A percentile compares a stretch with the other conserved stretches of the same genome.
phyloP scores from a whole-genome alignment of 2,329 filamentous ascomycete species.

The Ophiostoma pallidulum region DNA sequence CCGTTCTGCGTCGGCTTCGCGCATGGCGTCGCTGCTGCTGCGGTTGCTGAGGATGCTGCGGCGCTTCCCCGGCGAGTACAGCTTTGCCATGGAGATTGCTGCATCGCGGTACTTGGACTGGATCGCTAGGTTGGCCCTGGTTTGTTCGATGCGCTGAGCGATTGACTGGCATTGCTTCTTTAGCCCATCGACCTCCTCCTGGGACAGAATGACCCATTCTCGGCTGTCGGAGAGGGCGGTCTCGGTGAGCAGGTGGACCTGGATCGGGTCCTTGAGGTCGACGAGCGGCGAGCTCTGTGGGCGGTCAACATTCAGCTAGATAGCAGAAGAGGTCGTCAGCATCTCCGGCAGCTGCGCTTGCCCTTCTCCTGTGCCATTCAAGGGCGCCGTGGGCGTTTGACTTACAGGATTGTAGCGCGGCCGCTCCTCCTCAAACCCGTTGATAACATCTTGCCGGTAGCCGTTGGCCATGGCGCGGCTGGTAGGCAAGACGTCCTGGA shows the following conservation, averaged over 20 bases:
- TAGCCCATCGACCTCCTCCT: conserved; percentile 81
- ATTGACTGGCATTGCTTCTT: conserved; percentile 78
- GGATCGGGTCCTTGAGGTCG: conserved; percentile 62
- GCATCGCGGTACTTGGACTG: conserved; percentile 94
- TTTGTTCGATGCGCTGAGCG: conserved; percentile 67
- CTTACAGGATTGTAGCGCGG: conserved; percentile 48
- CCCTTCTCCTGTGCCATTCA: too few relatives aligned
- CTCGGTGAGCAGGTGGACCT: conserved; percentile 86
- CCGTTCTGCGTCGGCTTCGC: conserved; percentile 65
- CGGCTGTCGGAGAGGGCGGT: conserved; percentile 86
- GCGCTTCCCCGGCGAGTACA: conserved; percentile 56
- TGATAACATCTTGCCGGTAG: conserved; percentile 47
- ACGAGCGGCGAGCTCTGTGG: conserved; percentile 48
- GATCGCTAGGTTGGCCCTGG: conserved; percentile 72
- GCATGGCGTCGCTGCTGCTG: conserved; percentile 38
- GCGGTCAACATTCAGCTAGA: conserved; percentile 40
- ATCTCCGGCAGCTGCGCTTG: too few relatives aligned
- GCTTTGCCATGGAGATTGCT: conserved; percentile 70
- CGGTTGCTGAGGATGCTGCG: conserved; percentile 42
- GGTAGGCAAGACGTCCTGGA: conserved; percentile 29
- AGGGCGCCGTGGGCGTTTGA: too few relatives aligned
- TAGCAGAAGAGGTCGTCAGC: background rate
- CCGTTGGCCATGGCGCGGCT: conserved; percentile 47
- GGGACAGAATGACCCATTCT: conserved; percentile 73
- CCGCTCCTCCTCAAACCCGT: conserved; percentile 43